Conservation (phyloP, 2,329 filamentous ascomycete species). For the Apiospora hydei region DNA sequence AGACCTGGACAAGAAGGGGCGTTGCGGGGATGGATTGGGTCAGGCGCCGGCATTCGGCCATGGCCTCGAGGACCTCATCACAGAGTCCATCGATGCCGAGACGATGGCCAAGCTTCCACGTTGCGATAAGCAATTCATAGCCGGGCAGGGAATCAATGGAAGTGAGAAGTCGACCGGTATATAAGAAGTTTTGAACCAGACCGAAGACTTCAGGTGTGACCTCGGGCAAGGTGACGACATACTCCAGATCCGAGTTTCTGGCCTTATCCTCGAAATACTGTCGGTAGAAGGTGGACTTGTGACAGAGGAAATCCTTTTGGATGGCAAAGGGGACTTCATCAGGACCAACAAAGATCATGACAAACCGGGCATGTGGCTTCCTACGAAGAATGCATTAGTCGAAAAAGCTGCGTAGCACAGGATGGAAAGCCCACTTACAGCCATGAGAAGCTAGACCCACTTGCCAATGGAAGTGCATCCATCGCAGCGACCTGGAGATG, state of each 20-base stretch:
- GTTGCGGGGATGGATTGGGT: conserved; percentile 65
- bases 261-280: conserved; percentile 49
- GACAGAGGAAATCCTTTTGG: conserved; percentile 65
- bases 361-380: conserved; percentile 62
- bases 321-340: conserved; percentile 63
- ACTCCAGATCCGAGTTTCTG: conserved; percentile 52
- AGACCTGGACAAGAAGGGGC: conserved; percentile 65
- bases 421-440: conserved; percentile 16
- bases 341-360: conserved; percentile 60
- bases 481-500: neutral
- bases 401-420: neutral
- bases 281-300: conserved; percentile 57
- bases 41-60: conserved; percentile 61
- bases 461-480: conserved; percentile 1
- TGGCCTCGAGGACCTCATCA: conserved; percentile 62
- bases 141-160: conserved; percentile 52
- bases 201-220: conserved; percentile 59
- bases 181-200: conserved; percentile 62
- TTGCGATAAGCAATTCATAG: conserved; percentile 61
- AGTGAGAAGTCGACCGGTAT: conserved; percentile 56
- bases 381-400: conserved; percentile 40
- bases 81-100: conserved; percentile 63
- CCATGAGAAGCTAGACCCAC: conserved; percentile 15
- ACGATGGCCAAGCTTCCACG: conserved; percentile 64
- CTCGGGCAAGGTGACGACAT: conserved; percentile 58